These are phyloP conservation scores for Linderina pennispora DNA, from an alignment of 192 early-diverging fungal genomes.

Conservation along the genomic window DNA sequence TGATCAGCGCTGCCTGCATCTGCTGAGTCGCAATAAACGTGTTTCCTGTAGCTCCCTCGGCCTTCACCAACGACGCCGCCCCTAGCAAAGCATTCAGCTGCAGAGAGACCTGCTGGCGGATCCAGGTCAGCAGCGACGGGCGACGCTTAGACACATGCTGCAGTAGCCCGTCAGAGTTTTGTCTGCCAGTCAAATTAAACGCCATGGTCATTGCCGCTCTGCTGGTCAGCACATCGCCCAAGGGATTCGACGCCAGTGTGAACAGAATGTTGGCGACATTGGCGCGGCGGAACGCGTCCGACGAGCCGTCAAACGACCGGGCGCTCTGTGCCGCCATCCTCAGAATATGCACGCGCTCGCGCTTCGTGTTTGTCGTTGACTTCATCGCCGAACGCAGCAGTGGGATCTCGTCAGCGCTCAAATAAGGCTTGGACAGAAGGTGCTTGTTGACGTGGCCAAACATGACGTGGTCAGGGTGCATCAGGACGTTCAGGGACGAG, in stretches of 20 bases:
- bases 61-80: not conserved
- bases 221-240: slow-evolving; percentile 33
- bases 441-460: slow-evolving; percentile 21
- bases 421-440: slow-evolving; percentile 19
- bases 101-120: slow-evolving; percentile 23
- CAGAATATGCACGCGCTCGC: slow-evolving; percentile 22
- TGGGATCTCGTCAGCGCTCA: slow-evolving; percentile 23
- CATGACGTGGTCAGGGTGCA: slow-evolving; percentile 39
- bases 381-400: slow-evolving; percentile 16
- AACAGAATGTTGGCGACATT: slow-evolving; percentile 17
- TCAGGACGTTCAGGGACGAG: slow-evolving; percentile 17
- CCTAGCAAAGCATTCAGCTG: slow-evolving; percentile 19
- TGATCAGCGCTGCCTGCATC: slow-evolving; percentile 11
- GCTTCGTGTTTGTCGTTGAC: slow-evolving; percentile 1
- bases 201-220: slow-evolving; percentile 19
- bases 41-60: not conserved
- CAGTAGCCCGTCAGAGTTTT: slow-evolving; percentile 16
- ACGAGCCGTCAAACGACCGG: slow-evolving; percentile 15
- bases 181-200: slow-evolving; percentile 23
- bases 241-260: slow-evolving; percentile 18
- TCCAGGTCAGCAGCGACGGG: slow-evolving; percentile 33
- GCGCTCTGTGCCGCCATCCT: slow-evolving; percentile 29
- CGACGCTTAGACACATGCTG: slow-evolving; percentile 24
- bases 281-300: slow-evolving; percentile 9
- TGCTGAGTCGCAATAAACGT: not conserved